Conservation (phyloP, 306 rosid species). For the Leucaena leucocephala region DNA sequence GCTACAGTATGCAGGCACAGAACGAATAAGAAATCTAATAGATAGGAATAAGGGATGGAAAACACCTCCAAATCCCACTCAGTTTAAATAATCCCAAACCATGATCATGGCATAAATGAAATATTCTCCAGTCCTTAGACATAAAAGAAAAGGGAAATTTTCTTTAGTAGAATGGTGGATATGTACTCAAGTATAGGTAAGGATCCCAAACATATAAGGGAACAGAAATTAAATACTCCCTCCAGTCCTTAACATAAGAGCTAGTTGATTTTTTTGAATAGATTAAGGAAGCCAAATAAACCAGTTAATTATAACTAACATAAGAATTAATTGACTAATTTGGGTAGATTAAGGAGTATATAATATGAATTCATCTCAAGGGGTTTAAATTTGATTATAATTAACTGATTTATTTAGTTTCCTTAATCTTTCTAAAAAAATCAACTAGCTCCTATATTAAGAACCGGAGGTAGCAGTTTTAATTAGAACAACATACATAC, state of each 20-base stretch:
- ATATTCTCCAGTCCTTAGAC: not conserved
- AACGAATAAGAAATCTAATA: not conserved
- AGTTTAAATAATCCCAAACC: not conserved
- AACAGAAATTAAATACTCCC: not conserved
- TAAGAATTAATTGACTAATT: too few species aligned
- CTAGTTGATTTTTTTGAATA: too few species aligned
- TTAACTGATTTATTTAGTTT: too few species aligned
- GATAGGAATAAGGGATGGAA: not conserved
- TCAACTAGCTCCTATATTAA: too few species aligned
- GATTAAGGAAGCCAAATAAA: too few species aligned
- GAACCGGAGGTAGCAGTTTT: not conserved
- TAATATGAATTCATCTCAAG: too few species aligned
- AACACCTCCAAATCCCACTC: not conserved
- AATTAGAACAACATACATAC: not conserved
- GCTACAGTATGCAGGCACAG: not conserved
- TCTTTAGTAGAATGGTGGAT: not conserved
- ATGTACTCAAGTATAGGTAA: not conserved
- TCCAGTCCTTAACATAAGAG: too few species aligned
- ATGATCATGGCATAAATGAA: not conserved
- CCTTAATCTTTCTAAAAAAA: too few species aligned
- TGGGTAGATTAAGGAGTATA: too few species aligned
- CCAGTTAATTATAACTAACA: too few species aligned
- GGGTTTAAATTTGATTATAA: too few species aligned
- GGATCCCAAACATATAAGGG: not conserved
- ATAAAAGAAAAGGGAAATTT: conserved; percentile 3